Base-by-base conservation (phyloP, 2,329 filamentous ascomycete species). In the Aspergillus puulaauensis region DNA sequence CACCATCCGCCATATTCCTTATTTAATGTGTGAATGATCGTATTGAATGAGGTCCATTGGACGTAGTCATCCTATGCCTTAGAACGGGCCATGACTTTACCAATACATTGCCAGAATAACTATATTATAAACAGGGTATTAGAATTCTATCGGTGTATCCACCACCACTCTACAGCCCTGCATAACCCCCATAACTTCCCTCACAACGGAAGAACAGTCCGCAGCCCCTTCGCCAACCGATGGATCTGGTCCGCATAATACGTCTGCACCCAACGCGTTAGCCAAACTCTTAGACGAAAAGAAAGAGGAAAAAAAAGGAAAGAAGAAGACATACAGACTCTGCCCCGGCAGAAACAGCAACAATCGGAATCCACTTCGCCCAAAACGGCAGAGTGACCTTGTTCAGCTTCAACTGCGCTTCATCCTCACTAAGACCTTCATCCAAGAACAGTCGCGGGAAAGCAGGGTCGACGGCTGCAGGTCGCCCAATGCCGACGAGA, bases 401-500 rank as follows among this genome's bases (percentile, higher is more conserved):
- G 8, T 63, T 61, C 62, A 73, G 51, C 6, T 21, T 40, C 56
- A 73, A 15, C 27, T 24, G 27, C 7, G 70, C 70, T 52, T 71
- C 58, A 8, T 65, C 64, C 27, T 68, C 68, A 3, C 47, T 11
- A 6, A 71, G 43, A 43, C 58, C 58, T 55, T 73, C 70, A 58
- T 73, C 70, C 8, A 73, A 57, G 47, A 73, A 57, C 39, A 62
- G 14, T 12, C 64, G 69, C 9, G 79, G 75, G 6, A 82, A 68
- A 8, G 70, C 69, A 0, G 81, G 76, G 31, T 80, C 67, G 8
- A 82, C 61, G 12, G 77, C 75, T 0, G 79, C 77, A 0, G 80
- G 77, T 33, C 81, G 69, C 0, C 73, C 80, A 21, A 83, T 70
- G 0, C 81, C 81, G 19, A 83, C 73, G 64, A 83, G 61, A 58